Percentiles rank a stretch among this genome's conserved stretches.
Conservation (phyloP, 805 yeast species). For the Pichia occidentalis region DNA sequence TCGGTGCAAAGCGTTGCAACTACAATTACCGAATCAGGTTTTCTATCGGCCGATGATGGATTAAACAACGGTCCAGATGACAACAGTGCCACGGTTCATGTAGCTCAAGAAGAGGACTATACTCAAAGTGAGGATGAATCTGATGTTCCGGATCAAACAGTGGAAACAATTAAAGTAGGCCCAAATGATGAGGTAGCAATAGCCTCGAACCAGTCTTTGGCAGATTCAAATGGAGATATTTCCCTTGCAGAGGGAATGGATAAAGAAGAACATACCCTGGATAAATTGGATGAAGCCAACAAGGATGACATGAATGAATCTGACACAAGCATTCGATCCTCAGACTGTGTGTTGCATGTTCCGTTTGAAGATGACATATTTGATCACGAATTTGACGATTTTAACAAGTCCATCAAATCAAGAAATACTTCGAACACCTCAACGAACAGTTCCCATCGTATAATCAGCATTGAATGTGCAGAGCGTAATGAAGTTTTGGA, state of each 20-base stretch:
- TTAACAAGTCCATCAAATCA: constrained; percentile 27
- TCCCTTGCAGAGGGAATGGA: neutral
- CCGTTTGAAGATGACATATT: constrained; percentile 39
- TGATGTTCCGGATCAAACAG: constrained; percentile 9
- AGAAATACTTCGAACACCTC: constrained; percentile 12
- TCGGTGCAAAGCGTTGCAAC: constrained; percentile 23
- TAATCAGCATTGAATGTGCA: constrained; percentile 8
- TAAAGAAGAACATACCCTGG: neutral
- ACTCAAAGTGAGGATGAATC: neutral
- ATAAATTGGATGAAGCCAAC: constrained; percentile 1
- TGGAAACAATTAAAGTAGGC: constrained; percentile 8
- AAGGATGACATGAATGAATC: constrained; percentile 2
- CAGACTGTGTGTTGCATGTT: constrained; percentile 22
- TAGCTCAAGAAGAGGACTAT: neutral
- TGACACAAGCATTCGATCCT: constrained; percentile 17
- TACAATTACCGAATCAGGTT: constrained; percentile 26
- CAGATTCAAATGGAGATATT: neutral
- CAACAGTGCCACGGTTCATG: constrained; percentile 5
- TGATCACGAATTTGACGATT: constrained; percentile 23
- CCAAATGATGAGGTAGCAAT: constrained; percentile 1
- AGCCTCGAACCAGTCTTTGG: neutral
- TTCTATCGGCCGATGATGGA: constrained; percentile 30
- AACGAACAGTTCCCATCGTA: neutral
- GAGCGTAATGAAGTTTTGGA: constrained; percentile 18
- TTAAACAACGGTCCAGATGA: constrained; percentile 9